phyloP scores from a whole-genome alignment of 306 rosid genomes.

The Sicyos baderoa region DNA sequence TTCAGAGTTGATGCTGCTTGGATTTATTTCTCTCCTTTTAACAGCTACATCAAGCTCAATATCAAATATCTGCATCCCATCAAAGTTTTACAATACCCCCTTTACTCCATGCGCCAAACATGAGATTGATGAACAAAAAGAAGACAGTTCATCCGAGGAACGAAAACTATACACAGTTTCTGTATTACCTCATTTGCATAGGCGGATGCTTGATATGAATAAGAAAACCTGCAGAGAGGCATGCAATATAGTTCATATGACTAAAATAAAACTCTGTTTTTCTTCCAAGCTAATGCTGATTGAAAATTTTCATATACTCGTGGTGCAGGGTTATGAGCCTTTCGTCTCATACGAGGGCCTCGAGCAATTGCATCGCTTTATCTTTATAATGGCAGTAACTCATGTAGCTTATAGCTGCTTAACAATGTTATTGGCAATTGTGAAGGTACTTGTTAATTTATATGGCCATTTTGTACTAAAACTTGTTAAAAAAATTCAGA shows the following conservation, averaged over 20 bases:
- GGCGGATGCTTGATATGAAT: conserved; percentile 50
- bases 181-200: conserved; percentile 33
- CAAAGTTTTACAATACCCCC: conserved; percentile 61
- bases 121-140: conserved; percentile 57
- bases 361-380: conserved; percentile 97
- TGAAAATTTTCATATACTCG: not conserved
- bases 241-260: conserved; percentile 1
- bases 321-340: conserved; percentile 76
- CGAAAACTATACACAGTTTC: conserved; percentile 55
- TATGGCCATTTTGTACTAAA: not conserved
- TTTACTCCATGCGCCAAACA: conserved; percentile 74
- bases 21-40: conserved; percentile 88
- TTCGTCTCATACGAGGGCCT: conserved; percentile 88
- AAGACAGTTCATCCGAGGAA: conserved; percentile 33
- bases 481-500: not conserved
- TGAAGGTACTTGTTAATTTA: conserved; percentile 43
- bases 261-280: not conserved
- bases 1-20: conserved; percentile 97
- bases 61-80: conserved; percentile 81
- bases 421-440: conserved; percentile 90
- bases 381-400: conserved; percentile 94
- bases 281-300: conserved; percentile 17
- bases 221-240: conserved; percentile 68
- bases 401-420: conserved; percentile 94
- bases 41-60: conserved; percentile 87